Conservation (phyloP, 768 basidiomycete species). For the Pholiota conissans region DNA sequence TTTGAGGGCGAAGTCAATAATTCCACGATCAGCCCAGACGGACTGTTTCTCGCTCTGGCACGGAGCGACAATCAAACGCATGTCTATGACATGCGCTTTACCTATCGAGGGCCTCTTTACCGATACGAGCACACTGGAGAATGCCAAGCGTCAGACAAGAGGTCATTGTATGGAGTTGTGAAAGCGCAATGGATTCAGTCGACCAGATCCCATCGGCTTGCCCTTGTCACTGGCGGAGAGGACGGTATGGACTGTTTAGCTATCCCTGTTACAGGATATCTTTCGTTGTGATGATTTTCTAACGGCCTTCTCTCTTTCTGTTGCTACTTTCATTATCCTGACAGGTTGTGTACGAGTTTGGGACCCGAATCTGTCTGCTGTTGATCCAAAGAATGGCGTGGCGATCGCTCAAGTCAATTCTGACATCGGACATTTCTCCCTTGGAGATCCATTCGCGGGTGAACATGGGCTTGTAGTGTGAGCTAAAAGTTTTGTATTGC, state of each 20-base stretch:
- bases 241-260: conserved; percentile 49
- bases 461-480: conserved; percentile 65
- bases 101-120: conserved; percentile 45
- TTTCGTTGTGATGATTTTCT: not conserved
- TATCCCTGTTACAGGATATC: not conserved
- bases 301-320: not conserved
- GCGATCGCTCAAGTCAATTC: conserved; percentile 53
- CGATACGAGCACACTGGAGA: conserved; percentile 45
- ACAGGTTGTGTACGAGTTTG: conserved; percentile 72
- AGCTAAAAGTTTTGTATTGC: conserved; percentile 20
- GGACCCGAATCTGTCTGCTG: conserved; percentile 49
- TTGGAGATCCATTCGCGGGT: conserved; percentile 53
- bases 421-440: conserved; percentile 57
- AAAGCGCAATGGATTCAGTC: conserved; percentile 54
- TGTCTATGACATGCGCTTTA: conserved; percentile 62
- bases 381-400: conserved; percentile 41
- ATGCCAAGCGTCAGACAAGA: conserved; percentile 30
- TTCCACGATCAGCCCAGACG: conserved; percentile 59
- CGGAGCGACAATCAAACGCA: conserved; percentile 59
- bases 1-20: conserved; percentile 46
- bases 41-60: conserved; percentile 57
- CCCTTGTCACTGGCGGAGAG: conserved; percentile 59
- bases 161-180: conserved; percentile 47
- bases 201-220: conserved; percentile 31
- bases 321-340: not conserved